phyloP scores from a whole-genome alignment of 441 rosid species.

The Populus hybrid region DNA sequence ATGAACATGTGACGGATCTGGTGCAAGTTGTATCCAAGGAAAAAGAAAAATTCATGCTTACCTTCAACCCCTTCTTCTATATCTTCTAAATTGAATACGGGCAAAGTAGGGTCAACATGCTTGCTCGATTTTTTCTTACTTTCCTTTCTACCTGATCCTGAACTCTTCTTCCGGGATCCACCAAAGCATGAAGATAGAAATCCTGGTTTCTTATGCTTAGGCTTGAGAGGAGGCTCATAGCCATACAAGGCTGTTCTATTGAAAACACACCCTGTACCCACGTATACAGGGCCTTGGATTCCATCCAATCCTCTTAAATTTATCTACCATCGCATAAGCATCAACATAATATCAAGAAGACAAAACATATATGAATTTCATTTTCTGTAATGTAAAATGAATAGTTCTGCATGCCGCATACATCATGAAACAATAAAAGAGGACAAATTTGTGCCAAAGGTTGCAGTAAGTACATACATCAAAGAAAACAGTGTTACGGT shows the following conservation, averaged over 20 bases:
- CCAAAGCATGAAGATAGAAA: constrained; percentile 46
- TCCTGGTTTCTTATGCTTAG: constrained; percentile 45
- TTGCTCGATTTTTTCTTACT: constrained; percentile 48
- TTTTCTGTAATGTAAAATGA: not conserved
- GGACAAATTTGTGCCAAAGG: not conserved
- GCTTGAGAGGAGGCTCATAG: constrained; percentile 55
- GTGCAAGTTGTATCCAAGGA: not conserved
- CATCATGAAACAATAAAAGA: not conserved
- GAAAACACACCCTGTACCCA: constrained; percentile 62
- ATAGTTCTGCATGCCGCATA: not conserved
- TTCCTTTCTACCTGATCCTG: constrained; percentile 38
- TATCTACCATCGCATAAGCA: constrained; percentile 27
- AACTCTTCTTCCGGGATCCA: constrained; percentile 44
- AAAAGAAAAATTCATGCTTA: not conserved
- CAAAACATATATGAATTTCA: not conserved
- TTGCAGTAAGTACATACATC: constrained; percentile 23
- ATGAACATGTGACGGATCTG: not conserved
- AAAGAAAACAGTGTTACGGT: constrained; percentile 41
- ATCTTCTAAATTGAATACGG: constrained; percentile 51
- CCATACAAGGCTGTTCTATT: constrained; percentile 58
- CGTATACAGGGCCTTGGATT: constrained; percentile 63
- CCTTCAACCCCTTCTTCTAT: constrained; percentile 68
- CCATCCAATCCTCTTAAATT: constrained; percentile 58
- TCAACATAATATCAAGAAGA: not conserved
- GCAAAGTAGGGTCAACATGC: constrained; percentile 48